A percentile compares a stretch with the other conserved stretches of the same genome.
These are phyloP conservation scores for Gaultheria prostrata DNA, from an alignment of 148 eudicot species.

Conservation along the genomic window DNA sequence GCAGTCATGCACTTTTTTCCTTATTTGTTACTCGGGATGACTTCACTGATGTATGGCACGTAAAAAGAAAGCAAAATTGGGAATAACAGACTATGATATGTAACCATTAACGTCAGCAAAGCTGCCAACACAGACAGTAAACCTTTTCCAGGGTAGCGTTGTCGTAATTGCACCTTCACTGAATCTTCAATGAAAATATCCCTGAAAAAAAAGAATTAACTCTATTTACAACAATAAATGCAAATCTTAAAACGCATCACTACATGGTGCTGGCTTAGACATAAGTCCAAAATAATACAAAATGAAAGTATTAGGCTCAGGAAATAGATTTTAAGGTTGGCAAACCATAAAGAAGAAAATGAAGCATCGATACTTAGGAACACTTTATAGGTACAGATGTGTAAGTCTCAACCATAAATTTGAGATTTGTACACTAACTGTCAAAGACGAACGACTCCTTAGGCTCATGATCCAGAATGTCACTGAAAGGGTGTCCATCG, in stretches of 20 bases:
- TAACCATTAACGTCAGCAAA: neutral
- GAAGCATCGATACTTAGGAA: neutral
- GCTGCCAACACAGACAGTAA: neutral
- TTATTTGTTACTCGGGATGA: neutral
- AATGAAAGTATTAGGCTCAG: neutral
- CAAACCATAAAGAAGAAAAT: neutral
- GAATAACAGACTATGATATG: neutral
- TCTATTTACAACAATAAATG: neutral
- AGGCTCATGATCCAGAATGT: neutral
- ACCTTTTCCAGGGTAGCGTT: conserved; percentile 32
- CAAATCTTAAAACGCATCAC: conserved; percentile 1
- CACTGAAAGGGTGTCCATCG: neutral
- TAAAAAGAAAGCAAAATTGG: neutral
- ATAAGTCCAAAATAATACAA: neutral
- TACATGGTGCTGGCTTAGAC: neutral
- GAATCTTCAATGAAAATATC: conserved; percentile 33
- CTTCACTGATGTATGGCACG: neutral
- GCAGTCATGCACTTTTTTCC: neutral
- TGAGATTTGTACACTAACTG: neutral
- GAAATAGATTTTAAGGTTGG: neutral
- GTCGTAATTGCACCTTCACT: conserved; percentile 31
- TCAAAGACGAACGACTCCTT: neutral
- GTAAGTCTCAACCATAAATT: neutral
- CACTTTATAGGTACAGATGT: neutral
- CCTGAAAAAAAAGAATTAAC: conserved; percentile 24